Base-by-base conservation (phyloP, 305 asterid species). In the Fraxinus greggii region DNA sequence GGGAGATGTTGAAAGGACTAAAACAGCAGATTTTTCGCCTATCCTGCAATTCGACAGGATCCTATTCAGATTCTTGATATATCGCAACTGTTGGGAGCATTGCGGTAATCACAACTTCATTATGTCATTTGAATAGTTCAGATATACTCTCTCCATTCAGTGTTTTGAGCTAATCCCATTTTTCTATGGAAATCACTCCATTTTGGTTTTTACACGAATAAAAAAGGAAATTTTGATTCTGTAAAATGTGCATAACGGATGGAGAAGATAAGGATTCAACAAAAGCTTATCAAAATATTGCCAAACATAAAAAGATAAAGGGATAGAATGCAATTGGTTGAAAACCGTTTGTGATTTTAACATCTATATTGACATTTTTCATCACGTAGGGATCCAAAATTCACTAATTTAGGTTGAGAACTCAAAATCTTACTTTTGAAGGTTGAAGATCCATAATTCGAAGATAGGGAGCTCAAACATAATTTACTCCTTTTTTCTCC, bases 1-100 rank as follows among this genome's bases (percentile, higher is more conserved):
- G 86, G 89, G 98, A 84, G 97, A 93, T 56, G 76, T 81, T 19
- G 79, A 90, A 79, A 92, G 92, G 90, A 87, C 93, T 12, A 32
- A 87, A 63, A 93, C 98, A 0, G 1, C 80, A 0, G 97, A 93
- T 12, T 92, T 95, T 74, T 94, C 97, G 0, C 91, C 99, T 4
- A 92, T 95, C 75, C 83, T 93, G 94, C 98, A 92, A 80, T 93
- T 93, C 78, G 97, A 94, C 98, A 92, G 89, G 99, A 95, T 86
- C 98, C 99, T 0, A 93, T 90, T 48, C 95, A 91, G 90, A 95
- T 77, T 77, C 98, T 94, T 17, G 98, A 95, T 81, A 98, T 98
- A 3, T 80, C 92, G 82, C 87, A 95, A 78, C 89, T 95, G 78
- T 82, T 93, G 89, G 90, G 99, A 88, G 83, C 99, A 1, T 73